Percentiles rank a stretch among this genome's conserved stretches.
Evolutionary conservation across 257 asterid species (phyloP).

Genomic region (Nicotiana attenuata): DNA sequence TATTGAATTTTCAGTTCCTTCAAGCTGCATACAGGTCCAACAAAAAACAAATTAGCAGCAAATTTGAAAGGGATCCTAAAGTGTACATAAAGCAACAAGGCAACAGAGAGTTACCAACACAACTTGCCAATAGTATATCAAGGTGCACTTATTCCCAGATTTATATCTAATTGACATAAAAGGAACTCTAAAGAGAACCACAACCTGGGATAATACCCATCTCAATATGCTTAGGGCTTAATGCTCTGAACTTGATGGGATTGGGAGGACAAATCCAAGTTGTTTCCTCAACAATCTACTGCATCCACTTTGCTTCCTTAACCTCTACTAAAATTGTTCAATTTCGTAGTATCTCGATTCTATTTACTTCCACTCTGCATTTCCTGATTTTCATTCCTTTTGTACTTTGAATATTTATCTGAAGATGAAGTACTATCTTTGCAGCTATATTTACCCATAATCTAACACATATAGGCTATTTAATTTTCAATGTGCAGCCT

Average conservation of each 20-base stretch:
- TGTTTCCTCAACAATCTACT: neutral
- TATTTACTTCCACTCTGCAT: neutral
- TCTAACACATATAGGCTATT: neutral
- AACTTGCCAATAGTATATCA: neutral
- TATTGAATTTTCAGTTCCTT: constrained; percentile 63
- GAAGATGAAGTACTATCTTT: neutral
- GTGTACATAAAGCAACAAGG: neutral
- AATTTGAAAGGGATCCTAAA: neutral
- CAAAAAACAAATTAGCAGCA: neutral
- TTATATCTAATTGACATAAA: neutral
- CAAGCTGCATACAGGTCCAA: constrained; percentile 52
- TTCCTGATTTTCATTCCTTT: neutral
- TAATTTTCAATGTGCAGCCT: neutral
- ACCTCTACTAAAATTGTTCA: neutral
- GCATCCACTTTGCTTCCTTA: neutral
- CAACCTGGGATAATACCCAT: neutral
- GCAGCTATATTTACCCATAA: neutral
- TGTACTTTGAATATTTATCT: neutral
- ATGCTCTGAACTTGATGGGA: neutral
- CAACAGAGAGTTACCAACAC: neutral
- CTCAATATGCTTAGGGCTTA: neutral
- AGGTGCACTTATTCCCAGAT: neutral
- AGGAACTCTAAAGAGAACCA: neutral
- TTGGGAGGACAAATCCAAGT: neutral
- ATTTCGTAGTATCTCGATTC: neutral